A percentile compares a stretch with the other conserved stretches of the same genome.
Conservation (phyloP, 768 basidiomycete species). For the Kwoniella europaea region DNA sequence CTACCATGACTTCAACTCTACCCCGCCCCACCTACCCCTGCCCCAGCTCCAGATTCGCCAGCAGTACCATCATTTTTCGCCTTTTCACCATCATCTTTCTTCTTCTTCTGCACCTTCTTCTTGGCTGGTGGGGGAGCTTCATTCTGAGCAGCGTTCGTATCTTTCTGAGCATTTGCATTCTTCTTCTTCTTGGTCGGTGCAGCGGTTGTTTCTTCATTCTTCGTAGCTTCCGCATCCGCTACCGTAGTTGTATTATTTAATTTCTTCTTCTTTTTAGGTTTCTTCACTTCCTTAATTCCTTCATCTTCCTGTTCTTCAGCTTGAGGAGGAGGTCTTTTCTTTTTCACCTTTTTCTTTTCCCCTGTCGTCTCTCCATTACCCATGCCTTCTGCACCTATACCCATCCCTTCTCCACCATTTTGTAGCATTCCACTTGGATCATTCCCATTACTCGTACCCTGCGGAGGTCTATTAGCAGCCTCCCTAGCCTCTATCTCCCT, state of each 20-base stretch:
- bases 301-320: conserved; percentile 23
- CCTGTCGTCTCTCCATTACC: conserved; percentile 8
- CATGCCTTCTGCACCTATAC: not conserved
- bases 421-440: conserved; percentile 1
- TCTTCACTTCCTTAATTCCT: conserved; percentile 39
- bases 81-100: conserved; percentile 11
- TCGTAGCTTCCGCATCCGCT: conserved; percentile 21
- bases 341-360: conserved; percentile 40
- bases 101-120: conserved; percentile 27
- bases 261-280: conserved; percentile 43
- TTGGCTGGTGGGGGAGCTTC: conserved; percentile 3
- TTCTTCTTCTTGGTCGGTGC: not conserved
- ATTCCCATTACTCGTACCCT: conserved; percentile 11
- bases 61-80: conserved; percentile 13
- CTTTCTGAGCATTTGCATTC: not conserved
- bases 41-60: not conserved
- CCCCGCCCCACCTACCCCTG: not conserved
- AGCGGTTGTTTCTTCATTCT: conserved; percentile 26
- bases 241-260: conserved; percentile 3
- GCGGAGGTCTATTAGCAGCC: conserved; percentile 28
- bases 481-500: conserved; percentile 29
- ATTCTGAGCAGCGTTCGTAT: not conserved
- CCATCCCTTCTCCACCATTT: conserved; percentile 5
- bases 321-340: conserved; percentile 33
- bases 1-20: not conserved